A percentile compares a stretch with the other conserved stretches of the same genome.
phyloP scores from a whole-genome alignment of 352 stramenopile species.

The Pythium folliculosum region DNA sequence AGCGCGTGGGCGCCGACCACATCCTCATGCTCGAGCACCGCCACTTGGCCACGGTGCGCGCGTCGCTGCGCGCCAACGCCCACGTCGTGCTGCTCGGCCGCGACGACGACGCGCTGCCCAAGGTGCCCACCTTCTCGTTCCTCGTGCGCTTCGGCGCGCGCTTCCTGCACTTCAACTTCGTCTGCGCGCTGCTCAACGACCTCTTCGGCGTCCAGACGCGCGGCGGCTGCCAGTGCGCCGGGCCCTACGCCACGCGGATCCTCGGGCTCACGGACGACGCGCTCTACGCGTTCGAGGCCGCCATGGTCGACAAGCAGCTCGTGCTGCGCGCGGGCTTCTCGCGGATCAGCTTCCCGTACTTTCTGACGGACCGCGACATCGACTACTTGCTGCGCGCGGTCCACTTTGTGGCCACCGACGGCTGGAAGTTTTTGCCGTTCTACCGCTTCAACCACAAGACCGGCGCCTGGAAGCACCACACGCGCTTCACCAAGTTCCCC shows the following conservation, averaged over 20 bases:
- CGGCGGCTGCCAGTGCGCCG: conserved; percentile 52
- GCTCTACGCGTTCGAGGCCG: conserved; percentile 70
- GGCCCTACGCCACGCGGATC: conserved; percentile 91
- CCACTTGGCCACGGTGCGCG: conserved; percentile 31
- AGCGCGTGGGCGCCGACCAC: conserved; percentile 35
- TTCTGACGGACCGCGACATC: conserved; percentile 65
- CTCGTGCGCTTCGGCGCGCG: conserved; percentile 75
- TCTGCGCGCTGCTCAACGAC: conserved; percentile 95
- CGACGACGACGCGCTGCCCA: conserved; percentile 35
- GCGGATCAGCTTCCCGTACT: conserved; percentile 90
- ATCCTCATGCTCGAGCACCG: conserved; percentile 44
- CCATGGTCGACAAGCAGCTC: conserved; percentile 87
- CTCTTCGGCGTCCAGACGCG: conserved; percentile 96
- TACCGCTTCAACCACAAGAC: conserved; percentile 95
- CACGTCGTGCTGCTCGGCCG: conserved; percentile 84
- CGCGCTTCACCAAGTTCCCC: conserved; percentile 34
- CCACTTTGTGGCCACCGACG: conserved; percentile 89
- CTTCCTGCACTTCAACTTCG: conserved; percentile 97
- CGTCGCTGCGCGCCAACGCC: conserved; percentile 38
- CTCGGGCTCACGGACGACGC: conserved; percentile 80
- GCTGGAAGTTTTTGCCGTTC: conserved; percentile 88
- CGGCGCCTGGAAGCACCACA: conserved; percentile 88
- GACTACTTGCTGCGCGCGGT: conserved; percentile 92
- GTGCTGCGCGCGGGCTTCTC: conserved; percentile 93
- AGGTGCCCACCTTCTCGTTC: conserved; percentile 93